These are phyloP conservation scores for Vaccinium vitisidaea DNA, from an alignment of 148 eudicot species.

Conservation along the genomic window DNA sequence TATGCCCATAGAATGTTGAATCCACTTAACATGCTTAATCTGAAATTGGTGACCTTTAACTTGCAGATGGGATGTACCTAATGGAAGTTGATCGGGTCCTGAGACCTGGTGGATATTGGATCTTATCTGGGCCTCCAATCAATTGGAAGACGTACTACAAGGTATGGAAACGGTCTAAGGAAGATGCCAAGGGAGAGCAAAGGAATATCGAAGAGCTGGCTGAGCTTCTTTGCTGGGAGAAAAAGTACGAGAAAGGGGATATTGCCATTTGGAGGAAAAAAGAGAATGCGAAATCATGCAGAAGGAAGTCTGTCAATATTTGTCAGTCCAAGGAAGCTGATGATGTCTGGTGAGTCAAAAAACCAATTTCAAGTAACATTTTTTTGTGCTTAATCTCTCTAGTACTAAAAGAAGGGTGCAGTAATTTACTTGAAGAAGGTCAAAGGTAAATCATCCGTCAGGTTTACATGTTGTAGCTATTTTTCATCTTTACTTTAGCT, in stretches of 20 bases:
- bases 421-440: background rate
- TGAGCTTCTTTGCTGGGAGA: conserved; percentile 38
- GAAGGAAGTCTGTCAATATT: conserved; percentile 16
- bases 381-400: background rate
- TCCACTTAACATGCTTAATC: background rate
- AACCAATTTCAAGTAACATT: background rate
- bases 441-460: background rate
- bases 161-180: conserved; percentile 32
- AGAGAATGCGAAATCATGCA: conserved; percentile 18
- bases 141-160: conserved; percentile 25
- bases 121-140: conserved; percentile 40
- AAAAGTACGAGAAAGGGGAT: conserved; percentile 31
- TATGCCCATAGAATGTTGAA: background rate
- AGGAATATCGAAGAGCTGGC: conserved; percentile 32
- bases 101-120: conserved; percentile 36
- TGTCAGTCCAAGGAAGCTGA: conserved; percentile 20
- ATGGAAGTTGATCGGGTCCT: conserved; percentile 33
- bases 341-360: conserved; percentile 31
- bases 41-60: background rate
- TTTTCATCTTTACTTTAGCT: background rate
- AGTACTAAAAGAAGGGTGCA: background rate
- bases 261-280: conserved; percentile 35
- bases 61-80: conserved; percentile 27
- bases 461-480: background rate
- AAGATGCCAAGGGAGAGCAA: conserved; percentile 31